Conservation (phyloP, 768 basidiomycete species). For the Rhodotorula babjevae region DNA sequence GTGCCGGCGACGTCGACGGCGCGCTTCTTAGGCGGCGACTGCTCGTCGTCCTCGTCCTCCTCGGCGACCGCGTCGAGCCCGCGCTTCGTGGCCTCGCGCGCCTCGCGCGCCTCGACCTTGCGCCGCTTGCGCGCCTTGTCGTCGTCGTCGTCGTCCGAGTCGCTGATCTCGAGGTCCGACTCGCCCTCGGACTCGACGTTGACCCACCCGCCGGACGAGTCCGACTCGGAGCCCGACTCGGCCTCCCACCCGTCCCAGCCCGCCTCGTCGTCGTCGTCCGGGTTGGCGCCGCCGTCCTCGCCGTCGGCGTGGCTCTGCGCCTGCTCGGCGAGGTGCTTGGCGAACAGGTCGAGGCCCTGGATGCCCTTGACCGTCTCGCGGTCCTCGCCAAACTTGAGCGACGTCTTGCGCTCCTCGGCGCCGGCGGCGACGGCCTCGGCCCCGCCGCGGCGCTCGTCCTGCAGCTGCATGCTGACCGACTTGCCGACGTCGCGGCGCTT, state of each 20-base stretch:
- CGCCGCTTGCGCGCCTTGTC: conserved; percentile 28
- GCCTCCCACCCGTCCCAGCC: conserved; percentile 73
- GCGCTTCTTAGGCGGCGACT: conserved; percentile 20
- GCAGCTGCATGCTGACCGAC: conserved; percentile 61
- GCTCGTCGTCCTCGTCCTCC: conserved; percentile 54
- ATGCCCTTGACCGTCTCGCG: conserved; percentile 73
- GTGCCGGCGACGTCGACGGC: conserved; percentile 27
- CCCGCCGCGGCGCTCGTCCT: conserved; percentile 1
- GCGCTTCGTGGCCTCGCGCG: conserved; percentile 36
- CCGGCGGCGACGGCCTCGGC: conserved; percentile 1
- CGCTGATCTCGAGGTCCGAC: conserved; percentile 65
- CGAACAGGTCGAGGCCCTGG: conserved; percentile 69
- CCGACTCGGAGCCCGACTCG: conserved; percentile 39
- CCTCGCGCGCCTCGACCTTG: conserved; percentile 18
- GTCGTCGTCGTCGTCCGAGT: conserved; percentile 67
- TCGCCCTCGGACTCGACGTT: conserved; percentile 31
- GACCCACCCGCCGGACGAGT: conserved; percentile 12
- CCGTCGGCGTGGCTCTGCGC: conserved; percentile 60
- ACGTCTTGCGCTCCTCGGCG: conserved; percentile 43
- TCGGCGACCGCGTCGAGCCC: conserved; percentile 26
- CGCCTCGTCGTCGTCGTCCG: conserved; percentile 61
- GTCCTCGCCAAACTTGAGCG: conserved; percentile 72
- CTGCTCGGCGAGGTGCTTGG: conserved; percentile 67
- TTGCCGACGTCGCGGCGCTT: conserved; percentile 88
- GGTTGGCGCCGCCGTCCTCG: conserved; percentile 53